Evolutionary conservation across 2,329 filamentous ascomycete genomes (phyloP).

Genomic region (Colletotrichum musae): DNA sequence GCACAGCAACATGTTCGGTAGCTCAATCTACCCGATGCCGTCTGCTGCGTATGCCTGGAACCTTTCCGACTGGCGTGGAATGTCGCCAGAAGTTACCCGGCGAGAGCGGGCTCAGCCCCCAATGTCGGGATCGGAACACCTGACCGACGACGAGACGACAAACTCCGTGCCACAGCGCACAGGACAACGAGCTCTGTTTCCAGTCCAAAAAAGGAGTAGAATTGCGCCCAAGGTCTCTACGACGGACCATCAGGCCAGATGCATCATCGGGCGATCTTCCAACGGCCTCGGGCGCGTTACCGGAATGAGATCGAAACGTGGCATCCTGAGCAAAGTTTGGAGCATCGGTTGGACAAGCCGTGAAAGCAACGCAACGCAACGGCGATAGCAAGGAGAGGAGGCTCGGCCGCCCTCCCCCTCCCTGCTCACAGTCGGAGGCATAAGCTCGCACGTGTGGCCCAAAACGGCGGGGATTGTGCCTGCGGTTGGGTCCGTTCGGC

Average conservation of each 20-base stretch:
- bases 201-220: neutral
- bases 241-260: conserved; percentile 1
- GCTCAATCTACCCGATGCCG: no score
- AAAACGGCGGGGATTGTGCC: conserved; percentile 33
- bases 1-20: no score
- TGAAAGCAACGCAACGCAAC: neutral
- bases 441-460: conserved; percentile 25
- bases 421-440: conserved; percentile 12
- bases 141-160: conserved; percentile 9
- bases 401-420: conserved; percentile 18
- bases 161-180: conserved; percentile 17
- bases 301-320: conserved; percentile 24
- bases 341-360: neutral
- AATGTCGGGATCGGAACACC: conserved; percentile 11
- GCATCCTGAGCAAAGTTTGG: conserved; percentile 18
- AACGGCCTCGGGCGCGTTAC: neutral
- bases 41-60: neutral
- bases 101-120: conserved; percentile 11
- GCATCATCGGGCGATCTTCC: conserved; percentile 5
- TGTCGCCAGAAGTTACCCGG: neutral
- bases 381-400: conserved; percentile 3
- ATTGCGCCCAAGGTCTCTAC: neutral
- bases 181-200: neutral
- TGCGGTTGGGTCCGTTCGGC: conserved; percentile 36
- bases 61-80: neutral